Evolutionary conservation across 495 filamentous ascomycete species (phyloP).

Genomic region (Clohesyomyces aquaticus): DNA sequence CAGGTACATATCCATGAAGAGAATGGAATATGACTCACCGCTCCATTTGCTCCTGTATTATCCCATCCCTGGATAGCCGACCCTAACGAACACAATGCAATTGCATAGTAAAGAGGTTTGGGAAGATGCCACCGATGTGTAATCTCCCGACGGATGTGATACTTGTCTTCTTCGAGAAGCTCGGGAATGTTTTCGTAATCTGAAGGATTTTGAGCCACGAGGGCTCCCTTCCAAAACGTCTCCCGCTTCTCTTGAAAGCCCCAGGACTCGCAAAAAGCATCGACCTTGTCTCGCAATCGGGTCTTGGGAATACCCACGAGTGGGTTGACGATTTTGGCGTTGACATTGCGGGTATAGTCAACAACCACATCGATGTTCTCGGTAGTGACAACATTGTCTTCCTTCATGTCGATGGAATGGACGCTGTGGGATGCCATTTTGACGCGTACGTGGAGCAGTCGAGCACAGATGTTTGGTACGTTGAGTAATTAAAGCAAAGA

Average conservation of each 20-base stretch:
- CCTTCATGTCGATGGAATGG: neutral
- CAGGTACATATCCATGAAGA: neutral
- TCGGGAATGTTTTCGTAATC: slow-evolving; percentile 8
- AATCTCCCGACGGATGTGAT: slow-evolving; percentile 1
- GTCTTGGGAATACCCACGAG: slow-evolving; percentile 7
- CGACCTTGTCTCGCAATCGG: neutral
- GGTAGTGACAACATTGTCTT: slow-evolving; percentile 1
- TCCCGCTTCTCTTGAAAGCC: slow-evolving; percentile 5
- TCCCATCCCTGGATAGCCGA: slow-evolving; percentile 26
- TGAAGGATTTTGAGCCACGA: slow-evolving; percentile 11
- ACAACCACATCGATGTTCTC: slow-evolving; percentile 3
- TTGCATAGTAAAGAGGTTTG: slow-evolving; percentile 4
- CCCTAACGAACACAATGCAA: slow-evolving; percentile 15
- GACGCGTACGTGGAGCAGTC: neutral
- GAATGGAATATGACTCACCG: neutral
- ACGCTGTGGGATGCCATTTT: neutral
- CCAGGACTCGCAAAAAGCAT: slow-evolving; percentile 7
- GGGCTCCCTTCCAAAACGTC: slow-evolving; percentile 5
- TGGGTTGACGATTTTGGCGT: slow-evolving; percentile 13
- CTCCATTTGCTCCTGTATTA: slow-evolving; percentile 25
- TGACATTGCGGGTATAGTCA: slow-evolving; percentile 11
- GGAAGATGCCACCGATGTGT: slow-evolving; percentile 12
- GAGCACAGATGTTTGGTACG: too few species aligned
- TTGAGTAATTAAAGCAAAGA: too few species aligned
- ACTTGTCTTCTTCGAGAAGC: slow-evolving; percentile 9